A percentile compares a stretch with the other conserved stretches of the same genome.
Evolutionary conservation across 2,329 filamentous ascomycete species (phyloP).

Genomic region (Fusarium sp.): DNA sequence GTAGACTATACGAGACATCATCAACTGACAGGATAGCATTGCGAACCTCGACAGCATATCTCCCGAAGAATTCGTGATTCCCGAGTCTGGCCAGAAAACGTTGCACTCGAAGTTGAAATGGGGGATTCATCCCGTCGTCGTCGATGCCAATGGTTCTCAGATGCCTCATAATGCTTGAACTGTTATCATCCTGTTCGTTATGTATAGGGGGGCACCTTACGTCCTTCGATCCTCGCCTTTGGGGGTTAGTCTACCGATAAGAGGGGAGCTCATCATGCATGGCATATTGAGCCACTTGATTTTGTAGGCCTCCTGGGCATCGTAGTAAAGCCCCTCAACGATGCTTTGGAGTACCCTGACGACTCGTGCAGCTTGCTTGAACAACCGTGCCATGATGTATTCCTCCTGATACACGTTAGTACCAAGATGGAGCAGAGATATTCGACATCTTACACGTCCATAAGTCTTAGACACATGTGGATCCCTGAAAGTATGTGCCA

Average conservation of each 20-base stretch:
- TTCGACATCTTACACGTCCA: background rate
- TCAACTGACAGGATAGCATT: background rate
- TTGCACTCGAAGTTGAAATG: background rate
- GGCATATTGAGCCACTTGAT: background rate
- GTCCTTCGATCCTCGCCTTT: too few relatives aligned
- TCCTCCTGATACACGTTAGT: background rate
- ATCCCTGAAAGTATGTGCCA: background rate
- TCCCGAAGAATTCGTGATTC: background rate
- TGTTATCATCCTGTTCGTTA: background rate
- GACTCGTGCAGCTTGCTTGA: background rate
- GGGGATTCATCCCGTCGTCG: background rate
- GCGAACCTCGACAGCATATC: background rate
- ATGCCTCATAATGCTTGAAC: background rate
- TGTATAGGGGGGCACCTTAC: too few relatives aligned
- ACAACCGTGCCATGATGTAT: background rate
- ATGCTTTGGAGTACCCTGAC: background rate
- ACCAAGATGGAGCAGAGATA: rapidly evolving
- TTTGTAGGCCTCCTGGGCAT: rapidly evolving
- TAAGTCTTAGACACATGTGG: background rate
- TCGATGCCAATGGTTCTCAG: background rate
- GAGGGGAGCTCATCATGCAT: background rate
- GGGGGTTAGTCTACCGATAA: background rate
- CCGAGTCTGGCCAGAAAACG: rapidly evolving
- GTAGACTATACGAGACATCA: background rate
- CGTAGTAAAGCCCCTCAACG: background rate